Evolutionary conservation across 345 rosid species (phyloP), one percentile per base, ranked within the genome.

Genomic region (Hevea brasiliensis): DNA sequence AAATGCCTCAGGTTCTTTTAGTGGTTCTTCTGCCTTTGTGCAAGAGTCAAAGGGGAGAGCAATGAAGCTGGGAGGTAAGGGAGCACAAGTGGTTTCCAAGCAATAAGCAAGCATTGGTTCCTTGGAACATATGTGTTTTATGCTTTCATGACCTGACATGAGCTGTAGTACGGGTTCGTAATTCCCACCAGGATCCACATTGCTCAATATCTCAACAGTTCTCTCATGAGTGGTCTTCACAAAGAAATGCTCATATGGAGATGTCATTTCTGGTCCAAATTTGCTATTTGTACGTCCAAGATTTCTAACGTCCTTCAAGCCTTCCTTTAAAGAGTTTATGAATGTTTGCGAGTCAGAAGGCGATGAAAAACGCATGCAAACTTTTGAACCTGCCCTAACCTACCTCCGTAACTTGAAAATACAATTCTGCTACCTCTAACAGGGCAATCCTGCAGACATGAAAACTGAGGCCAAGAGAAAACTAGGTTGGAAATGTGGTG

Each of bases 341-440:
- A 71, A 71, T 26, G 51, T n/a, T 37, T 71, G 67, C 14, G 75
- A 56, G 11, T 70, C 66, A 70, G 75, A 56, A 70, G 65, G 48
- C 45, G 61, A 26, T 26, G 58, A 47, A 58, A 76, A 70, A 24
- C 67, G 61, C 75, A 71, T 57, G 71, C 75, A 47, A 70, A 71
- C 61, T 76, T 71, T 70, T 71, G 80, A 71, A 76, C 80, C 71
- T 70, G 74, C 59, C 74, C 74, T 42, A 17, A 42, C 45, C 71
- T 32, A 44, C 70, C 61, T 40, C 71, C 23, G 42, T 76, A 76
- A 70, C 75, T 76, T 14, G 67, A 71, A 56, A 76, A 76, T 12
- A 76, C 65, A 64, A 64, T 71, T 70, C 75, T 76, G 71, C 79
- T 76, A 57, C 74, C 79, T 55, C 79, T 62, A 45, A 42, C 50